Evolutionary conservation across 257 asterid species (phyloP), one percentile per base, ranked within the genome.

Genomic region (Ocimum tenuiflorum): DNA sequence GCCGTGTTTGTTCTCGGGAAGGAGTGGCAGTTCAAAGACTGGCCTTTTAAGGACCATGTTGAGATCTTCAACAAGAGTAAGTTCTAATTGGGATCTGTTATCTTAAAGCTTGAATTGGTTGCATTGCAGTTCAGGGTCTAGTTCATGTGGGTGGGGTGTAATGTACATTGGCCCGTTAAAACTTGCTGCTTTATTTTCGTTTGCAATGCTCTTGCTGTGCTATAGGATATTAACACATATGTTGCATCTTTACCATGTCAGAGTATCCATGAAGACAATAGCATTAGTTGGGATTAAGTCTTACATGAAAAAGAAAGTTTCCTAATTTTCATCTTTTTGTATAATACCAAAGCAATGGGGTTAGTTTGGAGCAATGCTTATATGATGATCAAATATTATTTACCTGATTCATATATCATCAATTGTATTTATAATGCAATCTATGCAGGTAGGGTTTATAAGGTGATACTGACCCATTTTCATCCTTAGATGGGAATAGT

Each of bases 21-120:
- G 80, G 99, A 94, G 61, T 94, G 99, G 99, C 99, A 94, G 84
- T 94, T 91, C 71, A 94, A 94, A 53, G 97, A 91, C 68, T 94
- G 99, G 97, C 99, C 99, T 15, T 94, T 82, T 72, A 94, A 94
- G 86, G 91, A 91, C 67, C 99, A 94, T 59, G 91, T 94, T 22
- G 96, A 94, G 82, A 91, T 86, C 69, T 94, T 94, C 58, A 94
- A 88, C 73, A 94, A 80, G 87, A 78, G 99, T 94, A 71, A 78
- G 97, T 76, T 68, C 41, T 73, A 0, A 6, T 23, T 2, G 2
- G 47, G 15, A 71, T 31, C 19, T 61, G 15, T 60, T 19, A 0
- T 59, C 46, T 33, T 45, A 50, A 39, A 13, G 29, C 41, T 27
- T 27, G 57, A 41, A 43, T 27, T 73, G 49, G 17, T 22, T 58